Evolutionary conservation across 345 rosid species (phyloP), one percentile per base, ranked within the genome.

Genomic region (Gossypium thurberi): DNA sequence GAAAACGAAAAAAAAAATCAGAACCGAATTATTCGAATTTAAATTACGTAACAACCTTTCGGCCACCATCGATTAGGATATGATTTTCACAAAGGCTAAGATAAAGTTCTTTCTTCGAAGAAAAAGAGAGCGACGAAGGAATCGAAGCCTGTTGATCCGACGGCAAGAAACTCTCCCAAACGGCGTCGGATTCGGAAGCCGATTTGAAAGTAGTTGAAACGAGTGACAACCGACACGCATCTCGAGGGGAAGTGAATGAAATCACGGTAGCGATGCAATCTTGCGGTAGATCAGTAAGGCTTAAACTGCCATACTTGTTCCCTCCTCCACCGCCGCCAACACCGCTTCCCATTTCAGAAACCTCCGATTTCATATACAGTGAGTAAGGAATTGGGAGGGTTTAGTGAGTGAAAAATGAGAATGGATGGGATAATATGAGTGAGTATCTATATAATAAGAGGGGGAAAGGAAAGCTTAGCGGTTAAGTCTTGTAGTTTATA

Each of bases 131-230:
- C 4, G 87, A 76, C 0, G 15, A 37, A 3, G 85, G 75, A 21
- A 87, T 20, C 6, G 81, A 52, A 57, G 75, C 47, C 2, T 47
- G 47, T 47, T 79, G 75, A 5, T 88, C 89, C 14, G 81, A 26
- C 0, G 91, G 92, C 48, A 92, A 79, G 78, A 92, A 92, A 23
- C 57, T 63, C 2, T 78, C 83, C 97, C 96, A 88, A 5, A 92
- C 87, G 33, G 79, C 74, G 75, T 90, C 89, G 26, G 93, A 92
- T 2, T 79, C 77, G 0, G 89, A 84, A 3, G 87, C 92, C 2
- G 80, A 84, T 67, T 76, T 82, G 26, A 87, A 84, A 0, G 69
- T 3, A 11, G 76, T 78, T 4, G 89, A 87, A 25, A 92, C 93
- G 37, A 72, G 48, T 2, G 91, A 79, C 43, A 82, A 62, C 2